Evolutionary conservation across 192 early-diverging fungal species (phyloP), one percentile per base, ranked within the genome.

Genomic region (Pilaira anomala): DNA sequence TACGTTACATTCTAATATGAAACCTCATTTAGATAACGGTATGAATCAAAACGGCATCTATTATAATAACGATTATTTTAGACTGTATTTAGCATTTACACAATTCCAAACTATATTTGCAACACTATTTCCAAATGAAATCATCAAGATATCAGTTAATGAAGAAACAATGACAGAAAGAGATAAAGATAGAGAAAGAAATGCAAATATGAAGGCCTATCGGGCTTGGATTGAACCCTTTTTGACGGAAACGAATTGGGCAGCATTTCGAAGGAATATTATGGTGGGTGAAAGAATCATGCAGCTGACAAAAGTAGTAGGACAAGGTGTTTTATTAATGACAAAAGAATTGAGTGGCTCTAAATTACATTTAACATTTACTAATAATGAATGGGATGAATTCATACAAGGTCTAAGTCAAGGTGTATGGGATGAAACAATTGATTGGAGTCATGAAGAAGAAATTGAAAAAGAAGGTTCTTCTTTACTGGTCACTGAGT

Each of bases 281-380:
- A 69, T 76, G 3, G 74, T 76, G 0, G 74, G 74, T 14, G 74
- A 76, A 48, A 60, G 74, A 3, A 76, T 76, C 65, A 54, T 71
- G 60, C 74, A 68, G 9, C 21, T 76, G 25, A 71, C 65, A 12
- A 71, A 71, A 45, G 40, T 65, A 12, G 42, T 76, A 7, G 78
- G 78, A 18, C 67, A 76, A 55, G 78, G 78, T 12, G 72, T 71
- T 13, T 49, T 79, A 7, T 45, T 79, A 18, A 76, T 79, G 78
- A 79, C 78, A 18, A 79, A 79, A 62, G 78, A 79, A 53, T 48
- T 79, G 16, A 74, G 71, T 19, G 78, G 78, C 18, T 73, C 75
- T 3, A 79, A 79, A 48, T 53, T 79, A 16, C 74, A 76, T 24
- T 42, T 76, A 12, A 76, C 74, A n/a, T 76, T 76, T 48, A 76